Percentiles rank a stretch among this genome's conserved stretches.
Conservation (phyloP, 225 moss, liverwort and hornwort species). For the Bryoerythrophyllum caledonicum region DNA sequence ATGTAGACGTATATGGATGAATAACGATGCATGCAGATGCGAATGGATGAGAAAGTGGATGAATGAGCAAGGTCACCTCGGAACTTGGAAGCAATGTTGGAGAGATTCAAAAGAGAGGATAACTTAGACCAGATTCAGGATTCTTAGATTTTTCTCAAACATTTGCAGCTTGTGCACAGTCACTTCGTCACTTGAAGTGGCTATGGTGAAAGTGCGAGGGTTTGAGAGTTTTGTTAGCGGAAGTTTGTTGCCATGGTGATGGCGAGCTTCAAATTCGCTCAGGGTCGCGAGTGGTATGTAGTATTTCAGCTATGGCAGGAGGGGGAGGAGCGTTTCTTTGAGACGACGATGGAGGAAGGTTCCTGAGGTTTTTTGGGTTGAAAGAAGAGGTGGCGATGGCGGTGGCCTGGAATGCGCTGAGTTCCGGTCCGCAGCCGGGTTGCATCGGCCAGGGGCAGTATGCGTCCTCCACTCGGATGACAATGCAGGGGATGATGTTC, state of each 20-base stretch:
- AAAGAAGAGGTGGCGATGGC: conserved; percentile 18
- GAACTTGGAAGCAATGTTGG: no score
- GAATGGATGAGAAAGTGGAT: no score
- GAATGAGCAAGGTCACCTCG: no score
- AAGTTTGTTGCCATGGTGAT: neutral
- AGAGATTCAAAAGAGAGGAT: no score
- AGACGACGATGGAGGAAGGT: neutral
- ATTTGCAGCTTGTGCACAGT: no score
- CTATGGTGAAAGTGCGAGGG: neutral
- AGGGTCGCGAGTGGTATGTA: neutral
- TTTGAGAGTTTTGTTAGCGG: neutral
- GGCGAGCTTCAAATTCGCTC: neutral
- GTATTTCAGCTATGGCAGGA: neutral
- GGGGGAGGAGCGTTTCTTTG: neutral
- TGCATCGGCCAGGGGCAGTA: no score
- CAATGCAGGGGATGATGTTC: conserved; percentile 20
- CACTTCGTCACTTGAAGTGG: no score
- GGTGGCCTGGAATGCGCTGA: conserved; percentile 21
- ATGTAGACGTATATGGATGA: no score
- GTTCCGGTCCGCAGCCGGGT: conserved; percentile 5
- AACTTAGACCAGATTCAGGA: no score
- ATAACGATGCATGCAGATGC: no score
- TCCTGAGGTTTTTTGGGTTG: neutral
- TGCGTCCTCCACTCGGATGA: neutral
- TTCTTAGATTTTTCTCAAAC: no score